These are phyloP conservation scores for Agaricus subrufescens DNA, from an alignment of 768 basidiomycete species.

Conservation along the genomic window DNA sequence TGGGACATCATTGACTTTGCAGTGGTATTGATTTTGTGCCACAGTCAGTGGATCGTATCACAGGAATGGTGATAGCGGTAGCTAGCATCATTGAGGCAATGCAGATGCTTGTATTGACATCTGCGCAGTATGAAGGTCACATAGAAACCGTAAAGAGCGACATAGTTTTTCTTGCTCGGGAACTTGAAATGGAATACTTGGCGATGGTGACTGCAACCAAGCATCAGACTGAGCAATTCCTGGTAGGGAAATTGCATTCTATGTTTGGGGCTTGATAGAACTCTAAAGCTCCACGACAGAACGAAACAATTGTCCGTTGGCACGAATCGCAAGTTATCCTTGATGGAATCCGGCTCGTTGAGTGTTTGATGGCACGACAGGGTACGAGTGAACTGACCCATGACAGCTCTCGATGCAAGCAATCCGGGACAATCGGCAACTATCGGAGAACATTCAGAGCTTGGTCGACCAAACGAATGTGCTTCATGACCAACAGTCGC, in stretches of 20 bases:
- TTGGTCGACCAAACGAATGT: slow-evolving; percentile 1
- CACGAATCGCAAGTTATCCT: background rate
- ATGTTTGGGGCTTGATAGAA: background rate
- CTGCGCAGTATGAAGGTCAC: slow-evolving; percentile 2
- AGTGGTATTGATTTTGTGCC: background rate
- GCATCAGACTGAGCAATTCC: background rate
- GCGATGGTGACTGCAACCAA: background rate
- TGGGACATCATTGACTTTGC: background rate
- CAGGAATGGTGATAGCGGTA: background rate
- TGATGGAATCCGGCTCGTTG: slow-evolving; percentile 3
- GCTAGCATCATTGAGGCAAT: background rate
- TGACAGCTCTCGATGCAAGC: background rate
- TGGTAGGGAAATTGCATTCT: no score
- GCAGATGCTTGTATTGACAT: background rate
- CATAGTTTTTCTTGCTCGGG: background rate
- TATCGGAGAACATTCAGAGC: background rate
- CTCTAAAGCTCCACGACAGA: background rate
- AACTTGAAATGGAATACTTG: background rate
- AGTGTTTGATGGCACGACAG: background rate
- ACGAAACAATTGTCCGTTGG: background rate
- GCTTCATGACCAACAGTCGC: slow-evolving; percentile 3
- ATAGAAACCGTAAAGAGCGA: slow-evolving; percentile 3
- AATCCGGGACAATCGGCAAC: background rate
- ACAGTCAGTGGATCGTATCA: background rate
- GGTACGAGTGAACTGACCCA: background rate